Percentiles rank a stretch among this genome's conserved stretches.
These are phyloP conservation scores for Apostasia ramifera DNA, from an alignment of 106 monocot species.

Conservation along the genomic window DNA sequence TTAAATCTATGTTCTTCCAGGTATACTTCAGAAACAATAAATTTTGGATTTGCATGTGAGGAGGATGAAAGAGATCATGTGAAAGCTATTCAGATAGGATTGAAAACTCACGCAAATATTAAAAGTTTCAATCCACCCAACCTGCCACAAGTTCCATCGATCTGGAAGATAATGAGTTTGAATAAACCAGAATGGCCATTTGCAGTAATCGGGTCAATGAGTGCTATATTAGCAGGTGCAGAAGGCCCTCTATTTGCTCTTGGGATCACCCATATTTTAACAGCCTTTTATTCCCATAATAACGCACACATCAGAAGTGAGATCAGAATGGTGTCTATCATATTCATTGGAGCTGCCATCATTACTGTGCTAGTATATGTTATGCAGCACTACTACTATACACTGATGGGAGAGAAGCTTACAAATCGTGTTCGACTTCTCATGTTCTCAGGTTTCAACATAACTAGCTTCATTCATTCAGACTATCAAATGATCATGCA, in stretches of 20 bases:
- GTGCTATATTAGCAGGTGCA: conserved; percentile 28
- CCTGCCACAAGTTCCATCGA: conserved; percentile 5
- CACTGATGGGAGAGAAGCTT: conserved; percentile 40
- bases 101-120: background rate
- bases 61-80: conserved; percentile 4
- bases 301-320: conserved; percentile 18
- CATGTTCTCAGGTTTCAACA: conserved; percentile 27
- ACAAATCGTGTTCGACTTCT: conserved; percentile 21
- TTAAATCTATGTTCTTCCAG: conserved; percentile 6
- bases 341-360: conserved; percentile 35
- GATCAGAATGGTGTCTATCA: conserved; percentile 19
- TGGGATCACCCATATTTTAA: conserved; percentile 27
- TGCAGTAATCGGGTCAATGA: conserved; percentile 14
- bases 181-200: conserved; percentile 35
- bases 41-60: background rate
- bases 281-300: conserved; percentile 22
- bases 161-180: conserved; percentile 17
- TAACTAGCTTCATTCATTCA: background rate
- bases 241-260: conserved; percentile 32
- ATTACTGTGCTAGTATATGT: conserved; percentile 25
- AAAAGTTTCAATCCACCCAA: background rate
- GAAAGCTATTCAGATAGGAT: background rate
- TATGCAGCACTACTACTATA: conserved; percentile 32
- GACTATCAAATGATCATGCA: background rate
- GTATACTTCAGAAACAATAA: conserved; percentile 6